Evolutionary conservation across 805 yeast species (phyloP).

Genomic region (Wickerhamiella musiphila): DNA sequence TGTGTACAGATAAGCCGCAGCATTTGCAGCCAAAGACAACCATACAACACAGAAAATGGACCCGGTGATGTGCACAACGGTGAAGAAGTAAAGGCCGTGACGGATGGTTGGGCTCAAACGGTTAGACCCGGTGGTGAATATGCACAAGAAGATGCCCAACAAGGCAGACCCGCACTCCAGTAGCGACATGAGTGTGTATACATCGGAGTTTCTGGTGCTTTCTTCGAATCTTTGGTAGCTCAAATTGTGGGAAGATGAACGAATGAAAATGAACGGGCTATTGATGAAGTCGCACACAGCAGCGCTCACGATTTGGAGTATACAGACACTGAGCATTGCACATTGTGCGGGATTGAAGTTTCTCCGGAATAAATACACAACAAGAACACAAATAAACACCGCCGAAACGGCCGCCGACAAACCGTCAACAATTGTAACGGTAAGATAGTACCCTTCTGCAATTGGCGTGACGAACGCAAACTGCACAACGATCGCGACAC

Average conservation of each 20-base stretch:
- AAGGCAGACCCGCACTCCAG: slow-evolving; percentile 13
- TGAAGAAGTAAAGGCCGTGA: slow-evolving; percentile 9
- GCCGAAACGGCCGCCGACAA: slow-evolving; percentile 12
- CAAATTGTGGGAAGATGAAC: neutral
- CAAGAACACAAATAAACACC: slow-evolving; percentile 4
- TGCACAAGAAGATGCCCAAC: slow-evolving; percentile 13
- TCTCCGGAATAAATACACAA: slow-evolving; percentile 8
- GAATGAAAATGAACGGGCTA: slow-evolving; percentile 3
- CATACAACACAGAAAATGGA: slow-evolving; percentile 11
- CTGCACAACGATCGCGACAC: slow-evolving; percentile 10
- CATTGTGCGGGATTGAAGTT: slow-evolving; percentile 15
- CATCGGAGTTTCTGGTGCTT: slow-evolving; percentile 3
- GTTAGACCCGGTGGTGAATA: slow-evolving; percentile 11
- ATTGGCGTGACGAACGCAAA: slow-evolving; percentile 7
- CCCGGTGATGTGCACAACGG: slow-evolving; percentile 6
- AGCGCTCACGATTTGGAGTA: slow-evolving; percentile 13
- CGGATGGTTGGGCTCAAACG: slow-evolving; percentile 12
- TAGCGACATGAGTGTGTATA: slow-evolving; percentile 14
- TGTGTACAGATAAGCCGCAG: slow-evolving; percentile 3
- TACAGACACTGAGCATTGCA: slow-evolving; percentile 10
- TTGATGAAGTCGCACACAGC: slow-evolving; percentile 14
- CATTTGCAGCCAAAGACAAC: slow-evolving; percentile 10
- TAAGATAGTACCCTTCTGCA: slow-evolving; percentile 4
- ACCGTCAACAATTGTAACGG: slow-evolving; percentile 10
- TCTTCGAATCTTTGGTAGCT: neutral